These are phyloP conservation scores for Tuber calosporum DNA, from an alignment of 495 filamentous ascomycete genomes.

Conservation along the genomic window DNA sequence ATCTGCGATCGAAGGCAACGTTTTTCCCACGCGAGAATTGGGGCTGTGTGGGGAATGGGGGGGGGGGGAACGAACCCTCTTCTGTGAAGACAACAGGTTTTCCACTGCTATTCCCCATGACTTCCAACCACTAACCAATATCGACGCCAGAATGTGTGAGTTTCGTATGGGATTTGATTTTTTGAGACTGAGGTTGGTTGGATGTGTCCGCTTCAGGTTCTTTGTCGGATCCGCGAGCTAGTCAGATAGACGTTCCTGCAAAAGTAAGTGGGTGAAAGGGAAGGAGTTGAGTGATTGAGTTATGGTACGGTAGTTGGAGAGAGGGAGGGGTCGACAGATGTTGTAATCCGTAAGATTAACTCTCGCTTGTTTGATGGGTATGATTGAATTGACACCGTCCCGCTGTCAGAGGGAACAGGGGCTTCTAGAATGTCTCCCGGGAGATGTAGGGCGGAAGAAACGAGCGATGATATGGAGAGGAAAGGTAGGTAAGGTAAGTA, in stretches of 20 bases:
- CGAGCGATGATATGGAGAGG: slow-evolving; percentile 11
- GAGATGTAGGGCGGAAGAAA: slow-evolving; percentile 9
- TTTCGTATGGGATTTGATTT: neutral
- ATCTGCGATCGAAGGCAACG: slow-evolving; percentile 6
- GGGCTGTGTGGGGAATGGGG: slow-evolving; percentile 5
- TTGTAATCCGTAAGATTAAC: neutral
- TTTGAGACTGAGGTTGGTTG: neutral
- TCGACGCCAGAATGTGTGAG: slow-evolving; percentile 18
- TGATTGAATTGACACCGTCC: slow-evolving; percentile 8
- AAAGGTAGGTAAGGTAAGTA: slow-evolving; percentile 7
- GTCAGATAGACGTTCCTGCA: neutral
- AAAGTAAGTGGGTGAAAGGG: neutral
- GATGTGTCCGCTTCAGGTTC: neutral
- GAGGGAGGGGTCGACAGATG: slow-evolving; percentile 3
- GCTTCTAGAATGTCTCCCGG: slow-evolving; percentile 28
- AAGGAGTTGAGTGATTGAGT: slow-evolving; percentile 2
- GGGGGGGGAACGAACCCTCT: slow-evolving; percentile 61
- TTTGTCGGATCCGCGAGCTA: neutral
- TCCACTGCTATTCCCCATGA: slow-evolving; percentile 90
- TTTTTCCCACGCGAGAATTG: slow-evolving; percentile 5
- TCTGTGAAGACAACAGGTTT: slow-evolving; percentile 88
- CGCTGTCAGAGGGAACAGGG: slow-evolving; percentile 6
- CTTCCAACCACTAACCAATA: slow-evolving; percentile 17
- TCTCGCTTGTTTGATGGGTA: neutral
- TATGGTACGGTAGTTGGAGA: neutral